These are phyloP conservation scores for Metarhizium guizhouense DNA, from an alignment of 2,329 filamentous ascomycete genomes.

Conservation along the genomic window DNA sequence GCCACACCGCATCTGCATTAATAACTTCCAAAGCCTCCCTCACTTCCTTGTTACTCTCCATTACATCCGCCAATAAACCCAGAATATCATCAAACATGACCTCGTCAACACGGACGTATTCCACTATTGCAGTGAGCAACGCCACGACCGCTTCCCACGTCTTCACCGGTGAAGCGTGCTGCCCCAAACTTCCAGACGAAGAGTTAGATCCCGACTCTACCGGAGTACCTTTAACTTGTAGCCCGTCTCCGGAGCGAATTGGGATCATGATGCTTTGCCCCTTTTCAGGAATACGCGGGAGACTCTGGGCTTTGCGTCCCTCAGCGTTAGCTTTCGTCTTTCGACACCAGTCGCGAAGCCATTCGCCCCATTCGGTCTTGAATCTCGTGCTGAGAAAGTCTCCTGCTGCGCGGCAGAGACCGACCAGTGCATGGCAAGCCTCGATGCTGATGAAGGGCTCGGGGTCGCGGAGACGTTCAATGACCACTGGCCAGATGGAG, in stretches of 20 bases:
- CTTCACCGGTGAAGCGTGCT: slow-evolving; percentile 52
- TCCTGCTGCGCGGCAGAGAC: slow-evolving; percentile 63
- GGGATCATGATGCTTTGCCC: slow-evolving; percentile 23
- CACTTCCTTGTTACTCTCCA: slow-evolving; percentile 38
- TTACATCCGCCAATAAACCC: slow-evolving; percentile 45
- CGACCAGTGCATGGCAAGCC: slow-evolving; percentile 58
- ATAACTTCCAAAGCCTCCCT: slow-evolving; percentile 50
- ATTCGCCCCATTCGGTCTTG: slow-evolving; percentile 59
- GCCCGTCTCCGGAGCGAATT: slow-evolving; percentile 14
- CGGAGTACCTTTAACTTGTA: slow-evolving; percentile 10
- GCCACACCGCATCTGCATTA: slow-evolving; percentile 72
- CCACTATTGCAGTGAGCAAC: slow-evolving; percentile 52
- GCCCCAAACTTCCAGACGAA: slow-evolving; percentile 35
- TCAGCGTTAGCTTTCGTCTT: slow-evolving; percentile 26
- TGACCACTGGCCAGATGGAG: slow-evolving; percentile 78
- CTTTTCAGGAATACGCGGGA: not conserved
- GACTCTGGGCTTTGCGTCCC: slow-evolving; percentile 4
- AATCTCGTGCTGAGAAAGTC: slow-evolving; percentile 74
- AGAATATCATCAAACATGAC: slow-evolving; percentile 64
- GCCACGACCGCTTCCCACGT: slow-evolving; percentile 55
- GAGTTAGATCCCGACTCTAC: slow-evolving; percentile 5
- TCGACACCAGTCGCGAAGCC: slow-evolving; percentile 41
- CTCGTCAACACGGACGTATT: slow-evolving; percentile 55
- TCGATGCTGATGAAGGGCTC: slow-evolving; percentile 62
- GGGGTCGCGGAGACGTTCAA: slow-evolving; percentile 55